Evolutionary conservation across 805 yeast genomes (phyloP).

Genomic region (Ogataea saltuana): DNA sequence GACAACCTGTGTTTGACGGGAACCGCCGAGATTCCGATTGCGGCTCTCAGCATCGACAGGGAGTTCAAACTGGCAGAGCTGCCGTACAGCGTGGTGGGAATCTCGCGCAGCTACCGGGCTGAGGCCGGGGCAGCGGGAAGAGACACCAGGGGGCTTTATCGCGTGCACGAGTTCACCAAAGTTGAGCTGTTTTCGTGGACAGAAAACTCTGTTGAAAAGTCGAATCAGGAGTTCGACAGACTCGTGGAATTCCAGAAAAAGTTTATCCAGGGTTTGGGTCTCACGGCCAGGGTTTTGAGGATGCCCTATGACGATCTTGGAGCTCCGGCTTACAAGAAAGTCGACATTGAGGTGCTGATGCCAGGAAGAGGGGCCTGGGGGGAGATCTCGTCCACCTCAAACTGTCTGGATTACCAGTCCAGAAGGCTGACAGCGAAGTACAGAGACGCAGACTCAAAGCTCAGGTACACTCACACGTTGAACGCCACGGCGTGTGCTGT

Average conservation of each 20-base stretch:
- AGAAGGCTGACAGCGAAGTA: conserved; percentile 75
- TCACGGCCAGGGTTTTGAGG: conserved; percentile 76
- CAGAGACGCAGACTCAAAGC: conserved; percentile 35
- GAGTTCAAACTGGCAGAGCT: conserved; percentile 35
- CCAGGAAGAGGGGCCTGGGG: conserved; percentile 95
- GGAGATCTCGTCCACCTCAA: conserved; percentile 86
- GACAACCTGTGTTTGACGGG: conserved; percentile 72
- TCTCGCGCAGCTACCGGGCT: conserved; percentile 86
- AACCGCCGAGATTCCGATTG: conserved; percentile 94
- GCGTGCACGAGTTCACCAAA: conserved; percentile 96
- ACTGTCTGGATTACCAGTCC: conserved; percentile 89
- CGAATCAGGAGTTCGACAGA: conserved; percentile 55
- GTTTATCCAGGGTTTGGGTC: conserved; percentile 65
- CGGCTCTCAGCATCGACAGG: conserved; percentile 67
- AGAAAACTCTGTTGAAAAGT: conserved; percentile 32
- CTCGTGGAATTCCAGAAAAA: conserved; percentile 65
- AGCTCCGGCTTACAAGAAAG: conserved; percentile 87
- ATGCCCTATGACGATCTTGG: conserved; percentile 94
- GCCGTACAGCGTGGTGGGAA: conserved; percentile 70
- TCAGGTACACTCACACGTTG: conserved; percentile 72
- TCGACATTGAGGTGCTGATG: conserved; percentile 97
- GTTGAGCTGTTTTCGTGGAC: conserved; percentile 88
- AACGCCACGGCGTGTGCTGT: conserved; percentile 97
- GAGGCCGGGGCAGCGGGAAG: conserved; percentile 97
- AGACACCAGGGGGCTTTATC: conserved; percentile 86